Evolutionary conservation across 768 basidiomycete genomes (phyloP), one percentile per base, ranked within the genome.

Genomic region (Postia placenta): DNA sequence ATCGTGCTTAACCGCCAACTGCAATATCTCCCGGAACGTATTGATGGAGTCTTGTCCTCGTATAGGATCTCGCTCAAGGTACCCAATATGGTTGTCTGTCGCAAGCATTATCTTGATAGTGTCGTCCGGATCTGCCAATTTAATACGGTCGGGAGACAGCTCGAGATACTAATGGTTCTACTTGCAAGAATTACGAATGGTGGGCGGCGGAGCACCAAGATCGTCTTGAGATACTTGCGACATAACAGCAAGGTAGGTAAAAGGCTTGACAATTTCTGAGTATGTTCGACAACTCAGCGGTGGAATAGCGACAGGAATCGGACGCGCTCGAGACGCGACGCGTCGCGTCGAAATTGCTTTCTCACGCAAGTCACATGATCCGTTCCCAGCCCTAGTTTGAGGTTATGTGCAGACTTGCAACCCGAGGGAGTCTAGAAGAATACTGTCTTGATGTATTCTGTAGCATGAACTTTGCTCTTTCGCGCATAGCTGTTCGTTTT

Each of bases 71-170:
- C 92, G 78, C 67, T 98, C 95, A 53, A 86, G 77, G 69, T 91
- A 96, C 0, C 96, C 96, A 53, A 99, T 87, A 60, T 97, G 94
- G 56, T 92, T 95, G 68, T 97, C 94, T 0, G 94, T 96, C 5
- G 94, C 94, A 5, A 97, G 81, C 63, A 97, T 67, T 59, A 97
- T 92, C 52, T 70, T 74, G 51, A 92, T 82, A 0, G 81, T 88
- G 60, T 91, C 78, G 52, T 85, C 77, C 17, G 73, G 67, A 49
- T 71, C 85, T 84, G 45, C 27, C n/a, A 57, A 49, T 36, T 51
- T 42, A 49, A 33, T 24, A n/a, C n/a, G 23, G 23, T 47, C 14
- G 49, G 25, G 37, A 35, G 24, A n/a, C 26, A 5, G 27, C 26
- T 26, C 28, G 14, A 12, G 20, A 19, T 14, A 12, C 5, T 24